Conservation (phyloP, 23 red algal genomes). For the Cyanidioschyzon merolae region DNA sequence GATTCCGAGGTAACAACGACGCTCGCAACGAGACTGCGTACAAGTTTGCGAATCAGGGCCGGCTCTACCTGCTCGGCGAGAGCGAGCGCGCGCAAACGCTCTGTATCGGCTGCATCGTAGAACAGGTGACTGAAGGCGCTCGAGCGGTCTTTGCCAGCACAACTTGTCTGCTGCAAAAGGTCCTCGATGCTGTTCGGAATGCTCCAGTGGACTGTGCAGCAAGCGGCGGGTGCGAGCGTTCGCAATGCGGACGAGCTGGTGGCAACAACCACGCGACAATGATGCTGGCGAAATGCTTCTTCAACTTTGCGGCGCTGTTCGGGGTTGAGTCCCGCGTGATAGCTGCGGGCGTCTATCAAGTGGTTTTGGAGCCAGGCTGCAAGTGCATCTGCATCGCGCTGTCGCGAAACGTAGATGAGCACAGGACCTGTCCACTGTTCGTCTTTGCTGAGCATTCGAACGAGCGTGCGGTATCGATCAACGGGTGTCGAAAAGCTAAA, state of each 20-base stretch:
- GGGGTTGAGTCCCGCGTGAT: conserved; percentile 75
- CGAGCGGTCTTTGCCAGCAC: conserved; percentile 71
- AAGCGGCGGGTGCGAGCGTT: conserved; percentile 32
- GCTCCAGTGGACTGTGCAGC: conserved; percentile 71
- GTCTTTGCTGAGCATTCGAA: not conserved
- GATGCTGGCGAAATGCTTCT: conserved; percentile 42
- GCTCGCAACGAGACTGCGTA: not conserved
- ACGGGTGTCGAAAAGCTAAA: not conserved
- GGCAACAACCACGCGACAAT: conserved; percentile 38
- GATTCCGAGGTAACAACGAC: too few species aligned
- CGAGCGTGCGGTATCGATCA: not conserved
- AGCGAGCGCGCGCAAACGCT: conserved; percentile 32
- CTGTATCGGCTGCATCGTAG: conserved; percentile 43
- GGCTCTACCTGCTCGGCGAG: conserved; percentile 20
- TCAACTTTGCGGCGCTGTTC: conserved; percentile 53
- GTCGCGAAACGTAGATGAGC: conserved; percentile 28
- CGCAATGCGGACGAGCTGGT: conserved; percentile 79
- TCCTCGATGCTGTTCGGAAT: conserved; percentile 62
- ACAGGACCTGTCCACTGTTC: conserved; percentile 5
- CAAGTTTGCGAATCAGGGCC: conserved; percentile 4
- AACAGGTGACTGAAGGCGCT: conserved; percentile 37
- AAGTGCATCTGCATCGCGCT: conserved; percentile 15
- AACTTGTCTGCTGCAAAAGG: conserved; percentile 67
- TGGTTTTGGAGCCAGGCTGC: conserved; percentile 18
- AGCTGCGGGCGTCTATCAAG: conserved; percentile 35